A percentile compares a stretch with the other conserved stretches of the same genome.
Evolutionary conservation across 306 rosid genomes (phyloP).

Genomic region (Dryas alaskensis): DNA sequence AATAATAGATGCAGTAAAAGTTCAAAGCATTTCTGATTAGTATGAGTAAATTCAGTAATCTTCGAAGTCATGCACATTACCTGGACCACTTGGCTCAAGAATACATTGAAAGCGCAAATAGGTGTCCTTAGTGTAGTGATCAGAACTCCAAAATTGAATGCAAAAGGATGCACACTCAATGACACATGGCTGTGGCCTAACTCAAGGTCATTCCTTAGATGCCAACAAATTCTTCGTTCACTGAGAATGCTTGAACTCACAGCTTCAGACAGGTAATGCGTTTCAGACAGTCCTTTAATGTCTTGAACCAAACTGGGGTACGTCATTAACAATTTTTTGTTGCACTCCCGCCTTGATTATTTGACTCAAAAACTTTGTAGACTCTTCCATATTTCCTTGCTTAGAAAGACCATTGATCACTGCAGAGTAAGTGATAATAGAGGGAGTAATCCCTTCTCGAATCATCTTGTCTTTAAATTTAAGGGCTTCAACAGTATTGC

Average conservation of each 20-base stretch:
- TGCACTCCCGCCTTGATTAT: conserved; percentile 29
- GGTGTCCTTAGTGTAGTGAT: background rate
- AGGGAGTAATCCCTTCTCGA: conserved; percentile 53
- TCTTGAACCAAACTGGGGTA: conserved; percentile 19
- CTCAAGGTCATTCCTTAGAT: background rate
- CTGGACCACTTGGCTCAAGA: background rate
- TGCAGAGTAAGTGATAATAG: conserved; percentile 32
- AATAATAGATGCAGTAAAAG: background rate
- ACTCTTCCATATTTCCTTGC: conserved; percentile 31
- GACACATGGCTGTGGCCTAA: background rate
- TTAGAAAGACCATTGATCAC: conserved; percentile 38
- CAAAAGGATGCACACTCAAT: background rate
- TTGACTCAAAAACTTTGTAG: conserved; percentile 32
- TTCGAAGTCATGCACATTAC: conserved; percentile 2
- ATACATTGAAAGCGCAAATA: background rate
- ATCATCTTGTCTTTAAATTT: conserved; percentile 61
- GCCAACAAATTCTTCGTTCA: background rate
- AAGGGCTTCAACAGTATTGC: conserved; percentile 61
- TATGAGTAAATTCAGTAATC: background rate
- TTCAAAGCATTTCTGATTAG: background rate
- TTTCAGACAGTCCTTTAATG: background rate
- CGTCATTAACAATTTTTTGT: conserved; percentile 23
- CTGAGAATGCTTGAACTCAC: background rate
- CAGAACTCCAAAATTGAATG: conserved; percentile 4
- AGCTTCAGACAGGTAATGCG: background rate